Evolutionary conservation across 192 early-diverging fungal species (phyloP), one percentile per base, ranked within the genome.

Genomic region (Phycomyces nitens): DNA sequence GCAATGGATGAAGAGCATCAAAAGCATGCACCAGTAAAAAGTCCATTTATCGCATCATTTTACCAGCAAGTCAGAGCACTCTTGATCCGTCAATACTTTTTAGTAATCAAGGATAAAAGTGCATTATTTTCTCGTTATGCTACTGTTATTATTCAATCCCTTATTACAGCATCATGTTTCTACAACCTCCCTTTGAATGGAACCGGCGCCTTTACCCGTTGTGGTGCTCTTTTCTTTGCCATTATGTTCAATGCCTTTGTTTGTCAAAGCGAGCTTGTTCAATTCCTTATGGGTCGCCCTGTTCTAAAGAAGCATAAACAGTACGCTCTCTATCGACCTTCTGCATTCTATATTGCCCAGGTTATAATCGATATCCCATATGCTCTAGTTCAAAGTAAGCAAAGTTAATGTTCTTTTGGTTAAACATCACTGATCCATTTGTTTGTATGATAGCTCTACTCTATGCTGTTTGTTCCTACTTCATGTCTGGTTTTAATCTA

Each of bases 221-320:
- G 92, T 56, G 88, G 89, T 68, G 83, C 84, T n/a, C 71, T 94
- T 23, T 94, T 92, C 64, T 88, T 80, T n/a, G n/a, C 76, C 64
- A 68, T 78, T 64, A 56, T 80, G 14, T 84, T 74, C 66, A 80
- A 76, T 56, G 65, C 80, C 2, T 60, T 82, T 44, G 79, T 86
- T 18, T 85, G 88, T 20, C 80, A 91, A 56, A 77, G 87, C 15
- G 84, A 88, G 59, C 72, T 92, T 29, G 86, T 89, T 52, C 77
- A 79, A 60, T 81, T 86, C 56, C 79, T 94, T 65, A 77, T 80
- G 38, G 88, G 89, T 26, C 87, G 90, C 44, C 78, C 84, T 18
- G 82, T 92, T 44, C 70, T 88, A 29, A 83, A 88, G 74, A 94
- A 94, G 67, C 92, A 94, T 73, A 88, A 87, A 57, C 76, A 80